Evolutionary conservation across 2,329 filamentous ascomycete genomes (phyloP).

Genomic region (Neonectria faginata): DNA sequence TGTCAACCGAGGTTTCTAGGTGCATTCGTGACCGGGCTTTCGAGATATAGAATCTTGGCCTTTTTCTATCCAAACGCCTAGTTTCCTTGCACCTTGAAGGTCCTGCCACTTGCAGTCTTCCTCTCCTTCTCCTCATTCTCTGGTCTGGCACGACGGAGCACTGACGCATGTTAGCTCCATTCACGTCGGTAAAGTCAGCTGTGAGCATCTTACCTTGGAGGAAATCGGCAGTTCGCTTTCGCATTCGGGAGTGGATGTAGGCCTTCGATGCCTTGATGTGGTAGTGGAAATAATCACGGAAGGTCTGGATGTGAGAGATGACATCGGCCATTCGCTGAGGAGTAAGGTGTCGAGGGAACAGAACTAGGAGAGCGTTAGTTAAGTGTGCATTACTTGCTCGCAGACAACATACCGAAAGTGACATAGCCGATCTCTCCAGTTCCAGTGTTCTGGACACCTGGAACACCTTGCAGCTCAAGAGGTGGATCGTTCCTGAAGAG

Average conservation of each 20-base stretch:
- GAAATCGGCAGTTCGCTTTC: constrained; percentile 97
- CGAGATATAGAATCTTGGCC: constrained; percentile 26
- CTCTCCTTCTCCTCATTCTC: constrained; percentile 97
- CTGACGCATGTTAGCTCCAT: constrained; percentile 60
- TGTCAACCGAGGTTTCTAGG: constrained; percentile 4
- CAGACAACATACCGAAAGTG: constrained; percentile 80
- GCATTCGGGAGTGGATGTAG: constrained; percentile 98
- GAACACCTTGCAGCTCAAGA: constrained; percentile 87
- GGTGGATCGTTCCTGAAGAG: constrained; percentile 95
- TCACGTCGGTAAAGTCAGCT: not conserved
- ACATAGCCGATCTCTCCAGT: constrained; percentile 95
- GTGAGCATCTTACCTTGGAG: constrained; percentile 79
- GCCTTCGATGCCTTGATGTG: constrained; percentile 99
- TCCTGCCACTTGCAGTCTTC: constrained; percentile 96
- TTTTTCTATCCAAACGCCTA: constrained; percentile 35
- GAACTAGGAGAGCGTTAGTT: constrained; percentile 66
- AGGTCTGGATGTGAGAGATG: constrained; percentile 99
- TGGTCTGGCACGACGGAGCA: constrained; percentile 93
- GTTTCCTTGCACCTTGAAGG: constrained; percentile 74
- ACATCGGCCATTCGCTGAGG: constrained; percentile 91
- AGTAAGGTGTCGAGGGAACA: constrained; percentile 95
- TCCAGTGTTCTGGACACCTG: constrained; percentile 80
- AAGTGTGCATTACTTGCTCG: not conserved
- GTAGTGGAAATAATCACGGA: constrained; percentile 99
- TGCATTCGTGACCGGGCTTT: constrained; percentile 19